Evolutionary conservation across 169 alveolate genomes (phyloP).

Genomic region (Eimeria falciformis): DNA sequence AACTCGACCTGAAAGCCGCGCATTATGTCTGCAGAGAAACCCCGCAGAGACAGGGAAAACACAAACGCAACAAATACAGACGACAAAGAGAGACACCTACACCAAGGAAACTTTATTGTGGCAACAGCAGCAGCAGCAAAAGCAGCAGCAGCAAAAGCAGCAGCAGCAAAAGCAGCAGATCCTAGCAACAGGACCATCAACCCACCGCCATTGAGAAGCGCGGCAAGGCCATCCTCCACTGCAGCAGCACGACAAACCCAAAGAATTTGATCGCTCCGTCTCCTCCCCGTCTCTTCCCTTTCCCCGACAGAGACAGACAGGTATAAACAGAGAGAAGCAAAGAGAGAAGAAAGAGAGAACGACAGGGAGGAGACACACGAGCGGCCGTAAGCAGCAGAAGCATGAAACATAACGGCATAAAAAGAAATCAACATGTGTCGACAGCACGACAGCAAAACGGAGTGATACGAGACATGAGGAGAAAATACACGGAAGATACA

Average conservation of each 20-base stretch:
- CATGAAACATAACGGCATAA: background rate
- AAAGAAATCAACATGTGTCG: background rate
- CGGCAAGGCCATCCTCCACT: constrained; percentile 67
- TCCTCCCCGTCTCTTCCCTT: no score
- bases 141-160: constrained; percentile 12
- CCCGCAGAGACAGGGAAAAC: background rate
- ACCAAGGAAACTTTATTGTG: background rate
- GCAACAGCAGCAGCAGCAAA: constrained; percentile 2
- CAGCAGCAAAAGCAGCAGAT: background rate
- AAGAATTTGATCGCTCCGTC: no score
- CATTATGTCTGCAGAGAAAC: background rate
- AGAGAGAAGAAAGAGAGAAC: background rate
- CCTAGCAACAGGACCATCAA: constrained; percentile 16
- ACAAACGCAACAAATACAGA: background rate
- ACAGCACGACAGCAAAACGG: background rate
- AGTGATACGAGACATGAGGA: background rate
- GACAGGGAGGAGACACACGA: background rate
- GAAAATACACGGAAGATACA: background rate
- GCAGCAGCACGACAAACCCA: constrained; percentile 21
- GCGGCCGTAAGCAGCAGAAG: background rate
- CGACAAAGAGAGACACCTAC: background rate
- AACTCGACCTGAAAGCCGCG: constrained; percentile 87
- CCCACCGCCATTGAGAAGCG: constrained; percentile 40
- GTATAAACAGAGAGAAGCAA: background rate
- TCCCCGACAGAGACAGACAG: no score